Evolutionary conservation across 108 stramenopile species (phyloP).

Genomic region (Chaetoceros muelleri): DNA sequence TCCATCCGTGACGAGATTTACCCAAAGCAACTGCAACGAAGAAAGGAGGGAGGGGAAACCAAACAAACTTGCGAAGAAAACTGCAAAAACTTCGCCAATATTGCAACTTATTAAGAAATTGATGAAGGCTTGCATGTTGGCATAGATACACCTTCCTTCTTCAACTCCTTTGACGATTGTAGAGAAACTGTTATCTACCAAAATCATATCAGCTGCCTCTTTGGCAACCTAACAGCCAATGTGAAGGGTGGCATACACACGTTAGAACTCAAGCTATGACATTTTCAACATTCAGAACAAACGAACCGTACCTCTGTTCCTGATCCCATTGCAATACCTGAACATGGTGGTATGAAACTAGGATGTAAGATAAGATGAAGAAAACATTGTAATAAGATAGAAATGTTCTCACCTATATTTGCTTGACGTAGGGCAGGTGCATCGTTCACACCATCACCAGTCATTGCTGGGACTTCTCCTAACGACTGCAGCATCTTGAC

Average conservation of each 20-base stretch:
- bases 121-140: conserved; percentile 88
- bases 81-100: conserved; percentile 80
- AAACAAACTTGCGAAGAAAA: conserved; percentile 64
- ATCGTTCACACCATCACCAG: conserved; percentile 95
- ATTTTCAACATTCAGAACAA: too few relatives aligned
- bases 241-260: too few relatives aligned
- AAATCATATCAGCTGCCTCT: conserved; percentile 88
- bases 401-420: conserved; percentile 47
- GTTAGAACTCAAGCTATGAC: too few relatives aligned
- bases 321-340: background rate
- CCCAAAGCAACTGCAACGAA: conserved; percentile 85
- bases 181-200: conserved; percentile 86
- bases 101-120: conserved; percentile 86
- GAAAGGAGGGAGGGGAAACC: conserved; percentile 80
- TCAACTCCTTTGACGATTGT: conserved; percentile 81
- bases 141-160: conserved; percentile 77
- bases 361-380: too few relatives aligned
- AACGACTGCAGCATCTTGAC: conserved; percentile 66
- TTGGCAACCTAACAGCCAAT: too few relatives aligned
- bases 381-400: too few relatives aligned
- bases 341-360: too few relatives aligned
- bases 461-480: conserved; percentile 81
- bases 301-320: background rate
- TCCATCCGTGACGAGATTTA: conserved; percentile 88
- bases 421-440: conserved; percentile 91